Evolutionary conservation across 805 yeast genomes (phyloP).

Genomic region (Wickerhamomyces silvicola): DNA sequence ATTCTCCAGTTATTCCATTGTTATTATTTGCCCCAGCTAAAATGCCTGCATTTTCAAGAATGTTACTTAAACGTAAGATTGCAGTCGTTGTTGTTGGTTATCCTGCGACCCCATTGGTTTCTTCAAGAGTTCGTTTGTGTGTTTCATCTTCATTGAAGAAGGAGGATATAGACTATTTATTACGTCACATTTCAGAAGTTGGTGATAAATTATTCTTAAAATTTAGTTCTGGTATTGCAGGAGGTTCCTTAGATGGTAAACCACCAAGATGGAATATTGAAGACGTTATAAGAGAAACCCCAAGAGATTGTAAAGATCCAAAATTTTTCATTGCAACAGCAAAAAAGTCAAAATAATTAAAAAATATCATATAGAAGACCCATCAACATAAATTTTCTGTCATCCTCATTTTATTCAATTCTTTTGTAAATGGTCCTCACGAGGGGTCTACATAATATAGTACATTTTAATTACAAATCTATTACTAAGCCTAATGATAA

Average conservation of each 20-base stretch:
- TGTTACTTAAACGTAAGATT: conserved; percentile 69
- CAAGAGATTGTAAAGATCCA: conserved; percentile 49
- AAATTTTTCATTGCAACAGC: conserved; percentile 27
- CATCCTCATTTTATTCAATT: too few relatives aligned
- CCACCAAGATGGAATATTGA: conserved; percentile 75
- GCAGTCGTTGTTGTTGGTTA: conserved; percentile 97
- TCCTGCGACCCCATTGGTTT: conserved; percentile 92
- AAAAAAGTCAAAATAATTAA: too few relatives aligned
- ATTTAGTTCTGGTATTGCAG: conserved; percentile 70
- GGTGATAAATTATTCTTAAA: conserved; percentile 76
- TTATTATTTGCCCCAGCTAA: conserved; percentile 85
- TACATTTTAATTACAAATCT: too few relatives aligned
- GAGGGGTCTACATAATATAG: too few relatives aligned
- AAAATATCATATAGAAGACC: too few relatives aligned
- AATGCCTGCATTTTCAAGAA: conserved; percentile 87
- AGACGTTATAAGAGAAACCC: conserved; percentile 68
- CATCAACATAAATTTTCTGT: too few relatives aligned
- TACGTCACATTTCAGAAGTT: conserved; percentile 63
- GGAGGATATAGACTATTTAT: conserved; percentile 81
- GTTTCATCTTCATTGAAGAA: conserved; percentile 88
- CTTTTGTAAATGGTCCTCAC: too few relatives aligned
- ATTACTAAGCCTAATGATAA: too few relatives aligned
- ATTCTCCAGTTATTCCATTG: conserved; percentile 92
- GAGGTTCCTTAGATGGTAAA: conserved; percentile 53
- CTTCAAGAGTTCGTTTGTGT: conserved; percentile 89